Base-by-base conservation (phyloP, 2,329 filamentous ascomycete genomes). In the Botryosphaeria dothidea region DNA sequence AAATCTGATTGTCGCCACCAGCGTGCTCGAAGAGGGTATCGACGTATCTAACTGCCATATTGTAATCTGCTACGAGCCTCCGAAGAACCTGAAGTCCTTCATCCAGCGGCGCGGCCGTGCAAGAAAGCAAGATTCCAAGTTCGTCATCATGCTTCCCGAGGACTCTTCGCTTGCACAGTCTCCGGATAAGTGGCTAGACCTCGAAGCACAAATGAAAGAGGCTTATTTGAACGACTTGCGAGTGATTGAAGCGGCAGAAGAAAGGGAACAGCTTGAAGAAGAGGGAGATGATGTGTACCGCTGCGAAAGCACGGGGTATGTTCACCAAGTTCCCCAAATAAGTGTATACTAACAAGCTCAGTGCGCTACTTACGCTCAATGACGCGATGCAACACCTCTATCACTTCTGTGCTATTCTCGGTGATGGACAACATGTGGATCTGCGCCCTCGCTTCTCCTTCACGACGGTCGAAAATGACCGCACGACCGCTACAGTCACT, bases 301-400 rank as follows among this genome's bases (percentile, higher is more conserved):
- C 73, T 74, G 41, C 54, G 68, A 48, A 65, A 67, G 45, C 45
- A 76, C 74, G 34, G 70, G 70, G 75, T 77, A 67, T 68, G 73
- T 65, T 8, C 0, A 29, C 4, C 27, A 2, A 15, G 3, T 9
- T 49, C 4, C 25, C 19, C n/a, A n/a, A 46, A 15, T 19, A 1
- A 13, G 1, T 15, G 13, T 15, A 7, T 23, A 11, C 27, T 54
- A 25, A 56, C 27, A 38, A 8, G 2, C 19, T 15, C 58, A 86
- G 88, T 4, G 92, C 92, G 0, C 77, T 87, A 13, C 79, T 97
- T 15, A 90, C 90, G 11, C 82, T 92, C 1, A 85, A 91, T 41
- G 91, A 91, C 68, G 90, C 92, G 0, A 86, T 89, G 54, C 77
- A 83, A n/a, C 92, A 95, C 74, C 83, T 98, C 1, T 82, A 91